A percentile compares a stretch with the other conserved stretches of the same genome.
Evolutionary conservation across 2,329 filamentous ascomycete species (phyloP).

Genomic region (Colletotrichum melonis): DNA sequence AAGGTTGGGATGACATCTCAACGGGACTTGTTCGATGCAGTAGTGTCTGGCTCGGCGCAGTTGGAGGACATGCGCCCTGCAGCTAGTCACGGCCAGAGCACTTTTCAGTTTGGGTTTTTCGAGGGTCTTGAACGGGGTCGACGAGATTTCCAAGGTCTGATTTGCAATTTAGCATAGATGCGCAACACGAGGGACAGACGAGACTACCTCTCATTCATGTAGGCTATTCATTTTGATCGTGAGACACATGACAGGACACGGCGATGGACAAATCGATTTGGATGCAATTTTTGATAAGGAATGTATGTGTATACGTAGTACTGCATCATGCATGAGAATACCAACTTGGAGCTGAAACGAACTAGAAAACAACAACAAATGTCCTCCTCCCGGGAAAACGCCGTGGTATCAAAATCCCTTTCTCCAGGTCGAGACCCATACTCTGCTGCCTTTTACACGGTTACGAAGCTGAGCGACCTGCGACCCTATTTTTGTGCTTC

Average conservation of each 20-base stretch:
- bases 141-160: neutral
- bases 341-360: neutral
- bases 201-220: neutral
- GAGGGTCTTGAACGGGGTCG: neutral
- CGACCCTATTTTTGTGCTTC: neutral
- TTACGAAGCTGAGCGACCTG: neutral
- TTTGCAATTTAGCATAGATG: neutral
- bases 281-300: neutral
- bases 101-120: neutral
- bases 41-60: neutral
- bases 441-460: neutral
- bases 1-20: conserved; percentile 21
- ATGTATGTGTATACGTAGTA: neutral
- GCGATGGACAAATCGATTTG: neutral
- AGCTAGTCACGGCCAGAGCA: neutral
- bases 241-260: neutral
- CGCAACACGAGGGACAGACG: neutral
- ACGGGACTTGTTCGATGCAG: conserved; percentile 10
- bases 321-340: neutral
- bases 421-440: neutral
- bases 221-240: neutral
- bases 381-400: neutral
- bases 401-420: conserved; percentile 27
- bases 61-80: neutral
- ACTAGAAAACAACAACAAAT: neutral